phyloP scores from a whole-genome alignment of 1,284 basidiomycete genomes.

The Cystobasidiaceae sp. region DNA sequence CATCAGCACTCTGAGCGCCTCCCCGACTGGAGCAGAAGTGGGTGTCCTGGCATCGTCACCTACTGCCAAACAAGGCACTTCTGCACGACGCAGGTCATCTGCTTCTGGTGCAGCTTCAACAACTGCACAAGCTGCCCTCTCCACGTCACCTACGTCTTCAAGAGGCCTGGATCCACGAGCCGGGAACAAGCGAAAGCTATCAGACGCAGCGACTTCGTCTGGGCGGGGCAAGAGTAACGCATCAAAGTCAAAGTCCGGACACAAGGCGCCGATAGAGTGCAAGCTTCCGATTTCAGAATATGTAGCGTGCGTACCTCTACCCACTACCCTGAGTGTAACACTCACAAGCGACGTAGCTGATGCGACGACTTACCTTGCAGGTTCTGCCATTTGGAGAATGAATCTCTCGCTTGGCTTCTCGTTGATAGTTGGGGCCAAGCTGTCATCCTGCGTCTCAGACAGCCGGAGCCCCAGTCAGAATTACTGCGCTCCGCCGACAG shows the following conservation, averaged over 20 bases:
- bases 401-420: slow-evolving; percentile 52
- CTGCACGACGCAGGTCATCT: slow-evolving; percentile 8
- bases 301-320: neutral
- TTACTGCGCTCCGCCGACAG: slow-evolving; percentile 46
- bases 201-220: slow-evolving; percentile 21
- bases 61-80: neutral
- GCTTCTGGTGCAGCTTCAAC: neutral
- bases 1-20: neutral
- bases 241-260: no score
- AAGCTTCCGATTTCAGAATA: slow-evolving; percentile 17
- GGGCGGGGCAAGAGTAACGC: slow-evolving; percentile 14
- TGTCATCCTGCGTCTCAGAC: slow-evolving; percentile 59
- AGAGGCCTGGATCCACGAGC: neutral
- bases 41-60: neutral
- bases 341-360: neutral
- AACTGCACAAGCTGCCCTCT: neutral
- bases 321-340: no score
- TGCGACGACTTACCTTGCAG: neutral
- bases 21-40: neutral
- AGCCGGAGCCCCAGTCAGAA: slow-evolving; percentile 43
- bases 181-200: slow-evolving; percentile 23
- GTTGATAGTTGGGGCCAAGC: slow-evolving; percentile 74
- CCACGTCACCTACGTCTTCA: neutral
- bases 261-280: slow-evolving; percentile 11
- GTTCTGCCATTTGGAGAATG: neutral